phyloP scores from a whole-genome alignment of 495 filamentous ascomycete genomes.

The Tuber brumale region DNA sequence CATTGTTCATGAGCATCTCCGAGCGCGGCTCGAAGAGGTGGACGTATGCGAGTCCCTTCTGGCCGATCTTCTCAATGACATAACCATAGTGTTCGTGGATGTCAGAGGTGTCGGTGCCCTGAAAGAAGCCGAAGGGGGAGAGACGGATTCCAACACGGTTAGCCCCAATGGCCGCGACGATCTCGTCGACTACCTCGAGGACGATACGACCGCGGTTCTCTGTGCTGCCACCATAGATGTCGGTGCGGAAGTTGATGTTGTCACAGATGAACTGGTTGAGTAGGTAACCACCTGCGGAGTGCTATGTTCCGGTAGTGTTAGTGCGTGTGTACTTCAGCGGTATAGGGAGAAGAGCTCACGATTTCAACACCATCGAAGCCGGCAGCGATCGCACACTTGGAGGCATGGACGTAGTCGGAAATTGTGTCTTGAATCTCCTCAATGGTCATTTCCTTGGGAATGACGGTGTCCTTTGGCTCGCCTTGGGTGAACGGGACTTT shows the following conservation, averaged over 20 bases:
- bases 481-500: slow-evolving; percentile 22
- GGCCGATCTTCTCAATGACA: slow-evolving; percentile 50
- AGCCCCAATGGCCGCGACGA: slow-evolving; percentile 58
- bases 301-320: slow-evolving; percentile 7
- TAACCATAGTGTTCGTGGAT: slow-evolving; percentile 58
- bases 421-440: slow-evolving; percentile 56
- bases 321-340: background rate
- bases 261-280: slow-evolving; percentile 69
- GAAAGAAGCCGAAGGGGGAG: slow-evolving; percentile 59
- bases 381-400: slow-evolving; percentile 57
- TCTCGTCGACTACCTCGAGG: slow-evolving; percentile 58
- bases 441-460: slow-evolving; percentile 50
- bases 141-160: slow-evolving; percentile 58
- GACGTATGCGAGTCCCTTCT: slow-evolving; percentile 57
- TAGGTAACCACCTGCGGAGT: slow-evolving; percentile 64
- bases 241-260: slow-evolving; percentile 56
- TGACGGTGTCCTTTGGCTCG: slow-evolving; percentile 18
- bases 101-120: slow-evolving; percentile 56
- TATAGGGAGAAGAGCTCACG: slow-evolving; percentile 9
- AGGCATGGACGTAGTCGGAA: slow-evolving; percentile 54
- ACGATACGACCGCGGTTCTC: slow-evolving; percentile 63
- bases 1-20: slow-evolving; percentile 42
- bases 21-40: slow-evolving; percentile 57
- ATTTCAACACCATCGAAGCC: slow-evolving; percentile 76
- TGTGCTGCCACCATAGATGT: slow-evolving; percentile 63